Base-by-base conservation (phyloP, 495 filamentous ascomycete genomes). In the Umbilicaria muhlenbergii region DNA sequence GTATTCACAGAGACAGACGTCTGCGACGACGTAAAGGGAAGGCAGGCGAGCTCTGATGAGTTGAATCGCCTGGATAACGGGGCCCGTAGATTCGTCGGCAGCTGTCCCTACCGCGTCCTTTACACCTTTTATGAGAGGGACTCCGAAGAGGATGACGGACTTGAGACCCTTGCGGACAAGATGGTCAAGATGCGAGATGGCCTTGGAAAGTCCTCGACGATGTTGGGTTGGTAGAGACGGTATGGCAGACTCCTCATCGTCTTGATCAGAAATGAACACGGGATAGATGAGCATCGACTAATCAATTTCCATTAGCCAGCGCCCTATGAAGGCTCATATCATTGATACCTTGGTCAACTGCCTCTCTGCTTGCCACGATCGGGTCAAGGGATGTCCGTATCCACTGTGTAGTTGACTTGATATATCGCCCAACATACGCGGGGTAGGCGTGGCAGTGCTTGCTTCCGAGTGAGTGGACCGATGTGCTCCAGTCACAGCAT, bases 221-320 rank as follows among this genome's bases (percentile, higher is more conserved):
- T 76, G 62, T 61, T 94, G 86, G 54, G 79, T 78, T 8, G 88
- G 88, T 3, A 95, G 71, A 32, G 84, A 91, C 34, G 85, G 77
- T 40, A 95, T 86, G 7, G 80, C 70, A 5, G 77, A 81, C 61
- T 91, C 84, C 63, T 94, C 86, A 53, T 95, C 83, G 13, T 84
- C 80, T 42, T 83, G 75, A 61, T 94, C 88, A 44, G 88, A 88
- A 50, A 95, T 78, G 66, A 95, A 95, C 38, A 95, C 70, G 3
- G 88, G 88, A 60, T 89, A 93, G 43, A 95, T 91, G 50, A 95
- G 74, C 86, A 94, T 94, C 34, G 85, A 85, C 86, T 91, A 51
- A 4, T 37, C 16, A 18, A 39, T n/a, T 2, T n/a, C n/a, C 17
- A 32, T 14, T 35, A 19, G 35, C 11, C 11, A 11, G 11, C 15